Conservation (phyloP, 495 filamentous ascomycete species). For the Penicillium atrosanguineum region DNA sequence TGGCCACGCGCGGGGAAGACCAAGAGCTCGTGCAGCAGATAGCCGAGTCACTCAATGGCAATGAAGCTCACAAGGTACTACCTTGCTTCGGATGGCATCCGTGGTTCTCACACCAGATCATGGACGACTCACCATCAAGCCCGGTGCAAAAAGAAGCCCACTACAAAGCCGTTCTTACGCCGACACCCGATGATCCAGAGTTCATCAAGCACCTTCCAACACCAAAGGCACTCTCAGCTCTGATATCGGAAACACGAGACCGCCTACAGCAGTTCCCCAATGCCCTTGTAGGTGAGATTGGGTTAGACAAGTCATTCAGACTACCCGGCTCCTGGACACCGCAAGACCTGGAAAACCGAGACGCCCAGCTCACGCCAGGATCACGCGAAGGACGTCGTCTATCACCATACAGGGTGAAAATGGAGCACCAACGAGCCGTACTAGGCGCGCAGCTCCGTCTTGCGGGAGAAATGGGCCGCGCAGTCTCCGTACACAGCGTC, state of each 20-base stretch:
- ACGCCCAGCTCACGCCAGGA: slow-evolving; percentile 67
- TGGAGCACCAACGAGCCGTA: slow-evolving; percentile 73
- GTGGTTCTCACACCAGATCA: slow-evolving; percentile 92
- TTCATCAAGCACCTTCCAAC: slow-evolving; percentile 69
- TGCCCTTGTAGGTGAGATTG: slow-evolving; percentile 84
- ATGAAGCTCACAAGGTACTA: slow-evolving; percentile 44
- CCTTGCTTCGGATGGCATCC: slow-evolving; percentile 98
- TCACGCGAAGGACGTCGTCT: slow-evolving; percentile 76
- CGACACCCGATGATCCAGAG: slow-evolving; percentile 46
- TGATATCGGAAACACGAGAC: slow-evolving; percentile 61
- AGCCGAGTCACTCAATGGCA: slow-evolving; percentile 47
- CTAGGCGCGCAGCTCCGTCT: slow-evolving; percentile 80
- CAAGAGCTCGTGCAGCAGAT: slow-evolving; percentile 77
- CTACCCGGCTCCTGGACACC: slow-evolving; percentile 65
- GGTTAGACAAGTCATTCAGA: slow-evolving; percentile 81
- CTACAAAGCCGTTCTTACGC: slow-evolving; percentile 67
- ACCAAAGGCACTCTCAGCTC: slow-evolving; percentile 64
- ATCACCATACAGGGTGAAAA: slow-evolving; percentile 69
- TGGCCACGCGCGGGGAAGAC: slow-evolving; percentile 86
- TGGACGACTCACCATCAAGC: slow-evolving; percentile 52
- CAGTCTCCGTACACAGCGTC: slow-evolving; percentile 88
- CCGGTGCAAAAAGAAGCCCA: slow-evolving; percentile 55
- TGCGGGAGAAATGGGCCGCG: slow-evolving; percentile 75
- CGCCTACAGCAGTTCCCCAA: slow-evolving; percentile 62
- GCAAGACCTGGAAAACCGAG: slow-evolving; percentile 49